phyloP scores from a whole-genome alignment of 176 grass and related monocot species.

The Oryza brachyantha region DNA sequence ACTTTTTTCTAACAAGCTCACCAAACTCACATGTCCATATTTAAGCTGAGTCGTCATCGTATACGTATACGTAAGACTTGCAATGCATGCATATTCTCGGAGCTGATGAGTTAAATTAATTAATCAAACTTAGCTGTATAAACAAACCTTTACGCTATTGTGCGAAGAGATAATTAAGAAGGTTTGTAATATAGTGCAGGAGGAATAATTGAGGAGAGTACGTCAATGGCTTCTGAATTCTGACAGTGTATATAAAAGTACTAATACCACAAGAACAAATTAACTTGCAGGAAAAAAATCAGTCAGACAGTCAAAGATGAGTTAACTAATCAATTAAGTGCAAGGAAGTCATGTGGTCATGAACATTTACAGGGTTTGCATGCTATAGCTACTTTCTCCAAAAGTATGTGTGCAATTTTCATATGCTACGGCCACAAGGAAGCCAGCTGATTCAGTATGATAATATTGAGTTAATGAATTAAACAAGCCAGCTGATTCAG shows the following conservation, averaged over 20 bases:
- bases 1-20: neutral
- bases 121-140: neutral
- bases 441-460: too few species aligned
- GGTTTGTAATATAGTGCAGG: neutral
- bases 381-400: neutral
- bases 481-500: too few species aligned
- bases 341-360: neutral
- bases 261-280: too few species aligned
- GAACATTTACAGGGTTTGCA: neutral
- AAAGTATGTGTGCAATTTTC: neutral
- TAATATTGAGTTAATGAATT: neutral
- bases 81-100: neutral
- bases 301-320: neutral
- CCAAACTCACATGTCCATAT: neutral
- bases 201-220: neutral
- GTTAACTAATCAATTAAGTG: neutral
- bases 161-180: neutral
- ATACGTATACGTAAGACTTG: neutral
- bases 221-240: neutral
- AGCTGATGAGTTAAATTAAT: neutral
- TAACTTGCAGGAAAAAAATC: neutral
- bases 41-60: neutral
- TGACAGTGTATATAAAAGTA: neutral
- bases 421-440: neutral
- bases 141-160: too few species aligned